Conservation (phyloP, 345 rosid species). For the Brassica rapa region DNA sequence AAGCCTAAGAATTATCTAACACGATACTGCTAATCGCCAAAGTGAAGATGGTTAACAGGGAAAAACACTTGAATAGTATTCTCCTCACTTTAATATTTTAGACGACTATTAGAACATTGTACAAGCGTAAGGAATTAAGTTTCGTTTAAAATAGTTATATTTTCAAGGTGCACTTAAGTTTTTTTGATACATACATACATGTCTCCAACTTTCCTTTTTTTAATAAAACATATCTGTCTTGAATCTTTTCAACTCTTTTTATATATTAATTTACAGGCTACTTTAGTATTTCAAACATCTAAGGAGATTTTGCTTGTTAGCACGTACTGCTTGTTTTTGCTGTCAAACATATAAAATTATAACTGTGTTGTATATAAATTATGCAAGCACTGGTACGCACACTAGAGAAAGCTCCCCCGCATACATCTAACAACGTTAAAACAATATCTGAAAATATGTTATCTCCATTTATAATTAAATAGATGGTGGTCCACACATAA, state of each 20-base stretch:
- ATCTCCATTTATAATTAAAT: slow-evolving; percentile 2
- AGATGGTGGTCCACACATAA: slow-evolving; percentile 12
- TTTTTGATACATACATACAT: not conserved
- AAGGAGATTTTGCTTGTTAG: not conserved
- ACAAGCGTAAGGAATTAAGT: not conserved
- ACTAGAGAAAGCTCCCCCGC: not conserved
- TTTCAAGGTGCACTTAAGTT: not conserved
- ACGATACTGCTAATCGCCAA: not conserved
- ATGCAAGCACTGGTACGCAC: not conserved
- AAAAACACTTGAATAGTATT: not conserved
- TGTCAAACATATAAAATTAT: not conserved
- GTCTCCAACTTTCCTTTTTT: not conserved
- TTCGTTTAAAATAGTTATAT: not conserved
- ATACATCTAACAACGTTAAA: not conserved
- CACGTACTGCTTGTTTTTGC: slow-evolving; percentile 4
- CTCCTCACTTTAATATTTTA: not conserved
- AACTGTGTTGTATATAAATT: not conserved
- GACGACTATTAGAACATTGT: not conserved
- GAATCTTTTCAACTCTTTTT: not conserved
- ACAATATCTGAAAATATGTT: slow-evolving; percentile 37
- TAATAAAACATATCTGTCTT: not conserved
- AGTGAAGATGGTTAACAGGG: not conserved
- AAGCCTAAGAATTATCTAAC: not conserved
- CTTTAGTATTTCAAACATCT: not conserved
- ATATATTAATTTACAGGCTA: not conserved